Base-by-base conservation (phyloP, 495 filamentous ascomycete species). In the Penicilliopsis zonata region DNA sequence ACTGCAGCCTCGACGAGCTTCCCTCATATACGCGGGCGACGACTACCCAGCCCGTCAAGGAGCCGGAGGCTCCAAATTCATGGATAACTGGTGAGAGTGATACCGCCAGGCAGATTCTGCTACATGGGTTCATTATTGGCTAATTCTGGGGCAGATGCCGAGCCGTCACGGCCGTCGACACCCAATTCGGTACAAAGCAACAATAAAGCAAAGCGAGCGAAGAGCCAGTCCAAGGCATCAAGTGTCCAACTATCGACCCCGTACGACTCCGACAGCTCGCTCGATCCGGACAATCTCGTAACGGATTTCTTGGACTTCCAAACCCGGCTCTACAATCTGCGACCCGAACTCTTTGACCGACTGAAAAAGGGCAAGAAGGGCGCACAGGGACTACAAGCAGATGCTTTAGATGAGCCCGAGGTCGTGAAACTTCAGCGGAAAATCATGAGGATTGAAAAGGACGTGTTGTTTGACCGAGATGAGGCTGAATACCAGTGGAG, bases 391-490 rank as follows among this genome's bases (percentile, higher is more conserved):
- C 37, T 36, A 22, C 55, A 48, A 18, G 28, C 47, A 8, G 40
- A 36, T 17, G 32, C 37, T 15, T 30, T 48, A 2, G 44, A 54
- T 9, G 57, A 67, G 21, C 61, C 69, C 3, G 67, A 76, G 39
- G 58, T 75, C 24, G 64, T 63, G 9, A 81, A 74, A 33, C 36
- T 93, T 2, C 65, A 76, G 20, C 64, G 72, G 9, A 88, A 85
- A 47, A 61, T 94, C 13, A 69, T 74, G 7, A 71, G 69, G 25
- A 81, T 95, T 19, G 80, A 86, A 42, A 76, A 76, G 8, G 90
- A 98, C 46, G 67, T 90, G 2, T 58, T 98, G 6, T 93, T 95
- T 46, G 87, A 98, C 46, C 68, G 72, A 32, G 63, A 69, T 29
- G 65, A 81, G 36, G 87, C 86, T 1, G 76, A 92, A 27, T 65